Base-by-base conservation (phyloP, 352 stramenopile genomes). In the Blastocystis sp. region DNA sequence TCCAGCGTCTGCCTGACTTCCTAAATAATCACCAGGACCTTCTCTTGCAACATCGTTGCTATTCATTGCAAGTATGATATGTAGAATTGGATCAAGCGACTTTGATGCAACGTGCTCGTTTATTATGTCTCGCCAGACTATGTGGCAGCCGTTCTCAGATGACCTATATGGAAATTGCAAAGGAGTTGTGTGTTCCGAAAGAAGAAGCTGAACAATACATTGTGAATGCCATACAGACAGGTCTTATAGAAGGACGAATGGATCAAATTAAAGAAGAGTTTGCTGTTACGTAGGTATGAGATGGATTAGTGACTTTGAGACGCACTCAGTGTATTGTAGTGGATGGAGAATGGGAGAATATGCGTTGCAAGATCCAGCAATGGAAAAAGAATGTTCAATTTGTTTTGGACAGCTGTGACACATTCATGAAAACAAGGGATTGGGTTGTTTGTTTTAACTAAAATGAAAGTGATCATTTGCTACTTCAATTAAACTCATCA, bases 361-460 rank as follows among this genome's bases (percentile, higher is more conserved):
- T 83, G 71, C 71, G 56, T 19, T 37, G 65, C 29, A 83, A 65
- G 32, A 56, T 83, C 7, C 19, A 43, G 27, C 39, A 65, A 49
- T 83, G 71, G 71, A 83, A 83, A 35, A 52, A 83, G 71, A 65
- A 83, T 24, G 71, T 83, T 1, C 71, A 83, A 49, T 66, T 66
- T 65, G 51, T 83, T 2, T 42, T 83, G 27, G 71, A 83, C n/a
- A 83, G 27, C 52, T 83, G 71, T 39, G 42, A 80, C 43, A 42
- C 37, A 7, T 80, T 63, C 43, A 83, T 32, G 19, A n/a, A 61
- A 32, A 61, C 27, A 32, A 61, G 19, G 54, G 54, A 61, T n/a
- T 61, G 27, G 12, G 19, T n/a, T 61, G 54, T 61, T 61, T 61
- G 54, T 32, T 49, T 14, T 1, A 74, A 74, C 32, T 51, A 74